Evolutionary conservation across 2,329 filamentous ascomycete species (phyloP).

Genomic region (Ceratocystis papillata): DNA sequence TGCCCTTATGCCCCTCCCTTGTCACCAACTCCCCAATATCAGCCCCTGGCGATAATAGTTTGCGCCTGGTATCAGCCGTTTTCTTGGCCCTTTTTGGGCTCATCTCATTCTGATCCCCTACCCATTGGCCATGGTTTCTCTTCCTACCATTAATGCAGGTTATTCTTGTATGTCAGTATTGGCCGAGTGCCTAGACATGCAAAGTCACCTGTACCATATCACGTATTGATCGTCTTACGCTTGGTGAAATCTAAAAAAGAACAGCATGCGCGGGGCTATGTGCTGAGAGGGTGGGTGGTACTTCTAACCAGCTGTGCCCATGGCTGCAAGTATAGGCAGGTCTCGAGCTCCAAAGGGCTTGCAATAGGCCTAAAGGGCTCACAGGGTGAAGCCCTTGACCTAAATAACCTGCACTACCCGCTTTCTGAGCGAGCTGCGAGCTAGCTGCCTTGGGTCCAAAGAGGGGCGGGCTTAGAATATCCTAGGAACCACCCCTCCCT

Average conservation of each 20-base stretch:
- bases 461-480: not conserved
- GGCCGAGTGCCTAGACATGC: not conserved
- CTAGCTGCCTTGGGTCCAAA: not conserved
- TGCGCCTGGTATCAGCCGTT: not conserved
- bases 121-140: not conserved
- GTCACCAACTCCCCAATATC: not conserved
- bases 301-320: not conserved
- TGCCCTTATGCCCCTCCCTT: not conserved
- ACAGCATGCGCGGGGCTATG: not conserved
- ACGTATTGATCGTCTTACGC: not conserved
- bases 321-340: not conserved
- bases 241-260: too few relatives aligned
- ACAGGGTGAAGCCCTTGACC: not conserved
- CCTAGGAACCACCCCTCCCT: not conserved
- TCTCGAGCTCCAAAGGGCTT: not conserved
- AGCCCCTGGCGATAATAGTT: conserved; percentile 11
- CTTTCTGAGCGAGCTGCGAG: not conserved
- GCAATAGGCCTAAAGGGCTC: not conserved
- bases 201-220: not conserved
- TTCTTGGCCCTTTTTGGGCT: not conserved
- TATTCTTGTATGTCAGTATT: conserved; percentile 10
- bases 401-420: not conserved
- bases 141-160: not conserved
- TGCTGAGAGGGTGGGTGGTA: too few relatives aligned
- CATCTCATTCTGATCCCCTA: not conserved